phyloP scores from a whole-genome alignment of 768 basidiomycete species.

The Mycena chlorophos region DNA sequence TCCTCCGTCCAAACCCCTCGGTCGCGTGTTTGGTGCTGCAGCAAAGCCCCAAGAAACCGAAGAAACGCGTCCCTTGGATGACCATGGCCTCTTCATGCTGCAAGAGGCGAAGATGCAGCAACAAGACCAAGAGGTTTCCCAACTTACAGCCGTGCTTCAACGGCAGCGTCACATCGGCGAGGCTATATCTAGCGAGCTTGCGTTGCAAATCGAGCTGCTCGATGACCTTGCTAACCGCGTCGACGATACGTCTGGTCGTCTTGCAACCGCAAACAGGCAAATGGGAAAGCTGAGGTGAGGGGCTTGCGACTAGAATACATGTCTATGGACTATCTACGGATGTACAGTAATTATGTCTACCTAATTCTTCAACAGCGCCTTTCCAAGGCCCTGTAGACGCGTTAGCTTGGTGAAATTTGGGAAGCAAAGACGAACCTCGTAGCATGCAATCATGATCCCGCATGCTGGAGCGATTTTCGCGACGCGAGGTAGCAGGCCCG shows the following conservation, averaged over 20 bases:
- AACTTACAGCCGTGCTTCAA: constrained; percentile 77
- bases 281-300: constrained; percentile 71
- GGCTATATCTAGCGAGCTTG: constrained; percentile 83
- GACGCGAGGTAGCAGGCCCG: constrained; percentile 83
- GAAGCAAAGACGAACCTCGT: constrained; percentile 60
- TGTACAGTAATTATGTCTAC: constrained; percentile 31
- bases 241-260: constrained; percentile 74
- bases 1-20: constrained; percentile 46
- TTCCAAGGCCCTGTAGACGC: constrained; percentile 56
- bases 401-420: constrained; percentile 16
- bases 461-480: constrained; percentile 98
- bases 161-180: constrained; percentile 85
- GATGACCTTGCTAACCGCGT: constrained; percentile 78
- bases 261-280: constrained; percentile 78
- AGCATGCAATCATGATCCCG: constrained; percentile 97
- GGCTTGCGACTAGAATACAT: constrained; percentile 19
- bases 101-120: constrained; percentile 80
- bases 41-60: constrained; percentile 75
- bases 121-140: constrained; percentile 81
- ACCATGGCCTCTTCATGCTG: constrained; percentile 73
- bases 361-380: constrained; percentile 43
- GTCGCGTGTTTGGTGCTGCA: constrained; percentile 77
- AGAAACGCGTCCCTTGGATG: constrained; percentile 83
- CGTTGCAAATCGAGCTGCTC: constrained; percentile 80
- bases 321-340: constrained; percentile 23